Conservation (phyloP, 768 basidiomycete genomes). For the Antrodiella citrinella region DNA sequence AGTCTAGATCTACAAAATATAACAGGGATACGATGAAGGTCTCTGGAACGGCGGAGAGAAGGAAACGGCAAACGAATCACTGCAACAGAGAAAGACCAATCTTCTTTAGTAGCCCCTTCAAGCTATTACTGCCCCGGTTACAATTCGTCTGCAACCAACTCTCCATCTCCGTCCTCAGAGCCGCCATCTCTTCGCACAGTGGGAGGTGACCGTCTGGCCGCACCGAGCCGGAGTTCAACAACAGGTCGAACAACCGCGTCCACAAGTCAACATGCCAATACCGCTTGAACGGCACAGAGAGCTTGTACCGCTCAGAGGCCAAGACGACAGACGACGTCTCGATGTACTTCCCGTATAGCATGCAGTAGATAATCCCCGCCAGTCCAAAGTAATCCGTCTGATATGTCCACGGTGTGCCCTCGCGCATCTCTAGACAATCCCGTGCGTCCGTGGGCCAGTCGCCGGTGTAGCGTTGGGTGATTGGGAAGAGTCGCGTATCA, state of each 20-base stretch:
- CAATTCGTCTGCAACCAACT: conserved; percentile 80
- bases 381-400: conserved; percentile 97
- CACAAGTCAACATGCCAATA: conserved; percentile 94
- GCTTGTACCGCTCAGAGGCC: conserved; percentile 41
- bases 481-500: conserved; percentile 76
- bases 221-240: conserved; percentile 75
- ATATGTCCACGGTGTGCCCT: conserved; percentile 82
- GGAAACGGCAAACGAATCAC: no score
- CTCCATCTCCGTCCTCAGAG: conserved; percentile 76
- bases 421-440: conserved; percentile 88
- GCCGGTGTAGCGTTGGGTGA: conserved; percentile 70
- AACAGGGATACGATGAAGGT: no score
- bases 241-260: conserved; percentile 72
- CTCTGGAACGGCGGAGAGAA: no score
- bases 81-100: conserved; percentile 48
- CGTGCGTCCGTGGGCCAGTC: conserved; percentile 87
- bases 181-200: conserved; percentile 57
- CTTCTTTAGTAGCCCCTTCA: conserved; percentile 80
- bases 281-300: conserved; percentile 75
- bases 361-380: conserved; percentile 87
- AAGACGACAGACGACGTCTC: conserved; percentile 52
- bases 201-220: conserved; percentile 57
- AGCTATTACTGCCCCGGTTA: conserved; percentile 71
- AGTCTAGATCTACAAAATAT: no score
- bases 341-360: conserved; percentile 96